Percentiles rank a stretch among this genome's conserved stretches.
Evolutionary conservation across 1,284 basidiomycete genomes (phyloP).

Genomic region (Cryptococcus neoformans): DNA sequence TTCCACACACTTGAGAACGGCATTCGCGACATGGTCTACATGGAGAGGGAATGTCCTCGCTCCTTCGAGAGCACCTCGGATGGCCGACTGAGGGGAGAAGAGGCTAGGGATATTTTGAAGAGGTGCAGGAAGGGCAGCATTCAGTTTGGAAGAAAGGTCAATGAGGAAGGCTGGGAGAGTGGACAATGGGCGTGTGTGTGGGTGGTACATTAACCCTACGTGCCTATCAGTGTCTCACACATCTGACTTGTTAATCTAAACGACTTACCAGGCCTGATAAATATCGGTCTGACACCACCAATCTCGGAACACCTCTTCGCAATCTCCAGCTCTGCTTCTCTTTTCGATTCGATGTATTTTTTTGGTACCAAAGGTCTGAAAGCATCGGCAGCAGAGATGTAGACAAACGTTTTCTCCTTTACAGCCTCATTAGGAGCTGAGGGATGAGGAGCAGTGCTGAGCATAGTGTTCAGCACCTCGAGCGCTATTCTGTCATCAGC

Average conservation of each 20-base stretch:
- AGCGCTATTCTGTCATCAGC: constrained; percentile 55
- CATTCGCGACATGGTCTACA: constrained; percentile 90
- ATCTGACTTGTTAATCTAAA: neutral
- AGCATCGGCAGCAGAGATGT: constrained; percentile 91
- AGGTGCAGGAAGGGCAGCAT: constrained; percentile 50
- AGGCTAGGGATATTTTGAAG: constrained; percentile 54
- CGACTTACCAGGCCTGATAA: constrained; percentile 72
- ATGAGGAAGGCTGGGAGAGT: constrained; percentile 81
- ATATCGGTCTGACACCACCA: constrained; percentile 59
- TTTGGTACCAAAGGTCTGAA: constrained; percentile 80
- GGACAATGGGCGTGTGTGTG: constrained; percentile 82
- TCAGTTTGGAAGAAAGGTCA: constrained; percentile 70
- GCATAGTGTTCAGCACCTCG: constrained; percentile 68
- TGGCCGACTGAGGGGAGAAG: constrained; percentile 50
- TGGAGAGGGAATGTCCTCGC: constrained; percentile 85
- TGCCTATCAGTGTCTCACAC: neutral
- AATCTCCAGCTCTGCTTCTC: constrained; percentile 77
- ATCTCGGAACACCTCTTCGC: constrained; percentile 18
- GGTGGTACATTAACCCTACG: constrained; percentile 90
- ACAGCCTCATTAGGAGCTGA: constrained; percentile 1
- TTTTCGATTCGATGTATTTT: constrained; percentile 84
- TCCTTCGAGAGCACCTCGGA: constrained; percentile 55
- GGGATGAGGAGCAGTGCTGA: constrained; percentile 38
- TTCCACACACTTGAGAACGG: constrained; percentile 54
- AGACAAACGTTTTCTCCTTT: constrained; percentile 62